These are phyloP conservation scores for Ophiocordyceps polyrhachis-furcata DNA, from an alignment of 2,329 filamentous ascomycete genomes.

Conservation along the genomic window DNA sequence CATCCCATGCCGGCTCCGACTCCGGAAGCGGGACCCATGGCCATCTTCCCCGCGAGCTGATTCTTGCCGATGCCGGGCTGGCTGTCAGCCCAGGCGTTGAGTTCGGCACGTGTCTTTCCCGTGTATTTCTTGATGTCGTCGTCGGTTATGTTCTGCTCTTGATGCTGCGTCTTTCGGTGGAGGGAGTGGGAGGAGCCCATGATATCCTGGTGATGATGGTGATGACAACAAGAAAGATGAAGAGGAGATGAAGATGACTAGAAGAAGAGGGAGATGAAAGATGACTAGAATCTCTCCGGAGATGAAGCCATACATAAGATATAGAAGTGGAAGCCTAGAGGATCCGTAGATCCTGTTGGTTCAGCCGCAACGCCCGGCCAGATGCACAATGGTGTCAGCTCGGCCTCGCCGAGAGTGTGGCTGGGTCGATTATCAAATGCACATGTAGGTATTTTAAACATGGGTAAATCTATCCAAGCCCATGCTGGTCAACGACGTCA, in stretches of 20 bases:
- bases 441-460: too few species aligned
- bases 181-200: conserved; percentile 6
- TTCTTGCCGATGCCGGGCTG: conserved; percentile 21
- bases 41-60: conserved; percentile 16
- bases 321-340: not conserved
- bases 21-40: conserved; percentile 11
- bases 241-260: not conserved
- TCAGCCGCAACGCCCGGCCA: not conserved
- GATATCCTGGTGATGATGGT: not conserved
- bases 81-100: conserved; percentile 18
- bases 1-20: conserved; percentile 10
- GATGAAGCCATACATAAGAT: not conserved
- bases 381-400: not conserved
- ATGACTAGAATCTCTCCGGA: not conserved
- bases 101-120: conserved; percentile 16
- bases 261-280: too few species aligned
- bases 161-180: conserved; percentile 14
- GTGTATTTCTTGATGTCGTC: conserved; percentile 22
- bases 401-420: too few species aligned
- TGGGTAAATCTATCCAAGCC: too few species aligned
- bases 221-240: not conserved
- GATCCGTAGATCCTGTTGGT: not conserved
- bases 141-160: conserved; percentile 16
- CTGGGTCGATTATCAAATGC: too few species aligned
- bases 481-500: too few species aligned